Percentiles rank a stretch among this genome's conserved stretches.
phyloP scores from a whole-genome alignment of 768 basidiomycete species.

The Tulasnella sp. region DNA sequence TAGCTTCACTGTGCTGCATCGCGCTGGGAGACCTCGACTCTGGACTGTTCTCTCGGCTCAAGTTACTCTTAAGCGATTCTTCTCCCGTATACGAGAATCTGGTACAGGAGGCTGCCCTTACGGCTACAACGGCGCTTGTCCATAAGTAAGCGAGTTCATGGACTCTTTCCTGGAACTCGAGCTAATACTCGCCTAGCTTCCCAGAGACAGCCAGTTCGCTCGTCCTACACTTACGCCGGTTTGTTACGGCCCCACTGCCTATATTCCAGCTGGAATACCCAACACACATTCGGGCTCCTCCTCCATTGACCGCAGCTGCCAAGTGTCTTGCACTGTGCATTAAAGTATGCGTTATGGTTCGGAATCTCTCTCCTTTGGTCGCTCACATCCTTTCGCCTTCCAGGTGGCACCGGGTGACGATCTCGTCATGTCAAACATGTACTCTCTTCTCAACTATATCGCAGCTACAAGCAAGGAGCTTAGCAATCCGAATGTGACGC shows the following conservation, averaged over 20 bases:
- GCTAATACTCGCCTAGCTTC: slow-evolving; percentile 50
- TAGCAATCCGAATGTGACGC: not conserved
- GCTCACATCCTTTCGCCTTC: slow-evolving; percentile 21
- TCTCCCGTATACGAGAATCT: slow-evolving; percentile 78
- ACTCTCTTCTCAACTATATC: slow-evolving; percentile 91
- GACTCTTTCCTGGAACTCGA: not conserved
- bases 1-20: slow-evolving; percentile 75
- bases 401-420: slow-evolving; percentile 84
- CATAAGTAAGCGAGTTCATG: slow-evolving; percentile 53
- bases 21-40: slow-evolving; percentile 64
- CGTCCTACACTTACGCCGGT: slow-evolving; percentile 75
- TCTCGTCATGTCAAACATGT: slow-evolving; percentile 90
- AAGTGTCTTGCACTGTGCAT: slow-evolving; percentile 89
- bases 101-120: slow-evolving; percentile 85
- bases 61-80: slow-evolving; percentile 71
- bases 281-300: slow-evolving; percentile 66
- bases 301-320: slow-evolving; percentile 77
- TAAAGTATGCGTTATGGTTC: slow-evolving; percentile 46
- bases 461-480: slow-evolving; percentile 57
- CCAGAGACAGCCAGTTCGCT: slow-evolving; percentile 70
- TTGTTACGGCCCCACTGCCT: slow-evolving; percentile 80
- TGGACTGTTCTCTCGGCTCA: slow-evolving; percentile 63
- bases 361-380: not conserved
- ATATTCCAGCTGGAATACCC: slow-evolving; percentile 85
- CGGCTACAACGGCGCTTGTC: slow-evolving; percentile 77